Base-by-base conservation (phyloP, 148 eudicot genomes). In the Hydrangea macrophylla region DNA sequence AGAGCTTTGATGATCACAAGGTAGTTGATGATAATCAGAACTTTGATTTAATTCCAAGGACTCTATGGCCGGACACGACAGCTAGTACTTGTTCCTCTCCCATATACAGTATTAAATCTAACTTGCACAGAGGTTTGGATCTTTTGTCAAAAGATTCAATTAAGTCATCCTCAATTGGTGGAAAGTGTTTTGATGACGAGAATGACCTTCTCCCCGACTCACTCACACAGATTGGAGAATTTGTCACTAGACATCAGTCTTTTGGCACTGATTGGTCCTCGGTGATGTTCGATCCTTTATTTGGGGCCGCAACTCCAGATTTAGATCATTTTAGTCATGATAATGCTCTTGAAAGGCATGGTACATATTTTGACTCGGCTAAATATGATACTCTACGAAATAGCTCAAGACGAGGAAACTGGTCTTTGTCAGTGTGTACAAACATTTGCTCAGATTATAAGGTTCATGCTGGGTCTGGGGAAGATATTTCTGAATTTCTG, bases 281-380 rank as follows among this genome's bases (percentile, higher is more conserved):
- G 67, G 51, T 68, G 67, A 60, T 69, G 53, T 63, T 80, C 62
- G 71, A 76, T 76, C 70, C 83, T 45, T 48, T 58, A 26, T 33
- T 56, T 40, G 65, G 42, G 66, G 58, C 35, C 39, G 75, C 69
- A 55, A 50, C 60, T 35, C 72, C 64, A 75, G 80, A 70, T 70
- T 51, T 45, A 57, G 81, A 85, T 59, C 48, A 59, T 25, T 31
- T 73, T 42, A 36, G 45, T 68, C 60, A 56, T 50, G 75, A 71
- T 31, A 70, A 60, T 64, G 71, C 39, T 33, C 67, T 30, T 77
- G 75, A 69, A 67, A 78, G 68, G 51, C 40, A 58, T 68, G 32
- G 60, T 64, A 66, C 28, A 26, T 64, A 60, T 53, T 74, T 75
- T 56, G 25, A 66, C 58, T 65, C 62, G 72, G 74, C 42, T 35